These are phyloP conservation scores for Camellia granthamiana DNA, from an alignment of 148 eudicot species.

Conservation along the genomic window DNA sequence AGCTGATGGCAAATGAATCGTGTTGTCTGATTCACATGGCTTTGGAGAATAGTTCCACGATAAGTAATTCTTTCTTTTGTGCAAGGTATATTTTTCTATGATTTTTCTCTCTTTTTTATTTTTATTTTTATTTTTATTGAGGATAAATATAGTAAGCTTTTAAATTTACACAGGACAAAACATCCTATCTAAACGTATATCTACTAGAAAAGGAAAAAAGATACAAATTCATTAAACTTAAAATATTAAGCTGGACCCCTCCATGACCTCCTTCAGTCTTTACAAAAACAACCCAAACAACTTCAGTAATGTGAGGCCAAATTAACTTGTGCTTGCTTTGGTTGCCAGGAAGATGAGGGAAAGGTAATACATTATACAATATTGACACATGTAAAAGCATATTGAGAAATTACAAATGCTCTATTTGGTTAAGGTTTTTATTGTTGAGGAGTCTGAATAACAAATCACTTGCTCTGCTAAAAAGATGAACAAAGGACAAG, in stretches of 20 bases:
- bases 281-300: neutral
- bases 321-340: too few relatives aligned
- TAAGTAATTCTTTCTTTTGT: neutral
- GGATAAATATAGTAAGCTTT: neutral
- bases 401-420: too few relatives aligned
- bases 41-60: conserved; percentile 1
- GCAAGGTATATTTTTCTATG: neutral
- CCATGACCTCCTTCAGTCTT: neutral
- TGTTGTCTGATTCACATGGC: conserved; percentile 1
- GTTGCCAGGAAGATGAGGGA: too few relatives aligned
- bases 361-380: too few relatives aligned
- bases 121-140: neutral
- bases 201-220: neutral
- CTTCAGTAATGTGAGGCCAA: neutral
- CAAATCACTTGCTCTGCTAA: neutral
- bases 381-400: too few relatives aligned
- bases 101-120: neutral
- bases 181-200: neutral
- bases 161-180: neutral
- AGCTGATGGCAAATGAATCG: neutral
- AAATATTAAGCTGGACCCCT: neutral
- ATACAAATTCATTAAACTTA: neutral
- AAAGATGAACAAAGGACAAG: too few relatives aligned
- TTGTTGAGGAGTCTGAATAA: neutral
- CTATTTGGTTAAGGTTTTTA: neutral